Evolutionary conservation across 2,329 filamentous ascomycete genomes (phyloP).

Genomic region (Pyrenochaeta sp.): DNA sequence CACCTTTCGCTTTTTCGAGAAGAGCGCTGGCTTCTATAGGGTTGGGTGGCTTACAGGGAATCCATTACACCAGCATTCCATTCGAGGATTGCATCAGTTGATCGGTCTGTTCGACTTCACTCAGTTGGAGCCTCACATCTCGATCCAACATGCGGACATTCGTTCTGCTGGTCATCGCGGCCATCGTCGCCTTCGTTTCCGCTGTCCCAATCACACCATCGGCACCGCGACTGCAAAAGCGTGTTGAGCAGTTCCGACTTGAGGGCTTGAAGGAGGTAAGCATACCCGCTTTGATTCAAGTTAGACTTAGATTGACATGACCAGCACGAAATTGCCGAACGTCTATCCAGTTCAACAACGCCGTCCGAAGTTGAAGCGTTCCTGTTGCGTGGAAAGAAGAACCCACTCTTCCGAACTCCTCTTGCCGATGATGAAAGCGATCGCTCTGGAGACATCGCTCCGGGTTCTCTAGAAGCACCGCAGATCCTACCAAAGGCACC

Average conservation of each 20-base stretch:
- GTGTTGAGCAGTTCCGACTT: constrained; percentile 42
- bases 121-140: too few species aligned
- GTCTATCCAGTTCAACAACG: constrained; percentile 29
- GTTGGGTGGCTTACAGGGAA: neutral
- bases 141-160: constrained; percentile 33
- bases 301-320: constrained; percentile 14
- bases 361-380: constrained; percentile 25
- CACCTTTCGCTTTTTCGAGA: constrained; percentile 21
- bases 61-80: neutral
- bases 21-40: constrained; percentile 19
- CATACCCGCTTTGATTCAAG: neutral
- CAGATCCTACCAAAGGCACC: constrained; percentile 39
- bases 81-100: neutral
- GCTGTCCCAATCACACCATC: constrained; percentile 46
- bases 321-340: constrained; percentile 44
- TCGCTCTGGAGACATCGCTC: constrained; percentile 44
- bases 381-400: constrained; percentile 27
- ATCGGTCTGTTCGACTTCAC: too few species aligned
- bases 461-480: constrained; percentile 43
- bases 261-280: constrained; percentile 45
- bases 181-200: constrained; percentile 29
- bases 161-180: constrained; percentile 33
- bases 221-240: constrained; percentile 39
- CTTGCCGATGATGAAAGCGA: constrained; percentile 32
- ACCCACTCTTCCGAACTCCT: constrained; percentile 25